Conservation (phyloP, 1,139 yeast genomes). For the Diutina neorugosa region DNA sequence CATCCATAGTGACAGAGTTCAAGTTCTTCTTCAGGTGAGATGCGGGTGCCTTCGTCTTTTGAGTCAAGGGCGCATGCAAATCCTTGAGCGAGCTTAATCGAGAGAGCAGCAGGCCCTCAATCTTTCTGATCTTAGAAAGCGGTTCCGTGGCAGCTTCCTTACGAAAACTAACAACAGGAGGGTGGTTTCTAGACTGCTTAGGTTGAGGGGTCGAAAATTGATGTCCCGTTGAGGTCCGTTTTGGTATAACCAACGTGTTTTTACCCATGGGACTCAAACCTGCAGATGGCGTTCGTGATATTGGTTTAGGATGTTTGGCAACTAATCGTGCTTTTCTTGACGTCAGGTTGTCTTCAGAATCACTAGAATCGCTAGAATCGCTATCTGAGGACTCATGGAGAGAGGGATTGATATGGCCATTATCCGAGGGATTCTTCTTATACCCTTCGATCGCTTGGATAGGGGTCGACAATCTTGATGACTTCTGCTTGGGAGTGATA, state of each 20-base stretch:
- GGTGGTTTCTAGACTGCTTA: not conserved
- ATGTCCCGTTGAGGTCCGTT: not conserved
- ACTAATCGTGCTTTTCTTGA: not conserved
- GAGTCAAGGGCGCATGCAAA: not conserved
- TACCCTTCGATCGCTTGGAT: not conserved
- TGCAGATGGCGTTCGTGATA: not conserved
- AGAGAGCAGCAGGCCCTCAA: not conserved
- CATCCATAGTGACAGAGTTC: not conserved
- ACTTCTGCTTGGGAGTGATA: not conserved
- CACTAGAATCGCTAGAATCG: not conserved
- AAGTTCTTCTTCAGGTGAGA: not conserved
- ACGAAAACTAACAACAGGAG: not conserved
- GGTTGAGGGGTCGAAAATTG: conserved; percentile 1
- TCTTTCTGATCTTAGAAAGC: not conserved
- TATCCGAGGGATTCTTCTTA: not conserved
- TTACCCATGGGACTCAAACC: not conserved
- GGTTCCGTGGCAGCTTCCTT: not conserved
- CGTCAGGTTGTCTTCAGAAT: not conserved
- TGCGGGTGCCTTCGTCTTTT: not conserved
- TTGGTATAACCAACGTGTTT: not conserved
- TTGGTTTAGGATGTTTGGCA: conserved; percentile 2
- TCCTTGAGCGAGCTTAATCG: not conserved
- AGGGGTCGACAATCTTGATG: not conserved
- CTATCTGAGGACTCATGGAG: not conserved
- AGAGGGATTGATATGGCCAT: not conserved